Base-by-base conservation (phyloP, 1,139 yeast genomes). In the Suhomyces maxii region DNA sequence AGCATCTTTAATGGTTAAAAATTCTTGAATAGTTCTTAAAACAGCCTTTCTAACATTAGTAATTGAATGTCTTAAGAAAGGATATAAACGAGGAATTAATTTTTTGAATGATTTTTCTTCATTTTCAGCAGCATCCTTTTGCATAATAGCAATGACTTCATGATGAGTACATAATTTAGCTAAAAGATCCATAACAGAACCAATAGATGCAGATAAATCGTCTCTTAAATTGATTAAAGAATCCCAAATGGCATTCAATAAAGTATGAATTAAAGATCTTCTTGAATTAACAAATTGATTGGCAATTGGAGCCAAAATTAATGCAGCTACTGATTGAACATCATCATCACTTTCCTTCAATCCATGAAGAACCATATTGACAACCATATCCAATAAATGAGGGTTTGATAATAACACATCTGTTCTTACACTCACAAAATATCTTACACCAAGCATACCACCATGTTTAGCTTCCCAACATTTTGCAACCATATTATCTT, bases 381-480 rank as follows among this genome's bases (percentile, higher is more conserved):
- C 84, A 2, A 93, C 89, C 47, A 81, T 80, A 53, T 86, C 86
- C 35, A 89, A 68, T 40, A 91, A 70, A 36, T 78, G 78, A 1
- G 82, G 77, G 45, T 80, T 76, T 11, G 75, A 67, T 31, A 86
- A 71, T 31, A 95, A 69, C 26, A 90, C 79, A 53, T 89, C 95
- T 1, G 91, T 84, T 58, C 96, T 78, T 6, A 93, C 91, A 53
- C 96, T 86, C 5, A 91, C 99, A 57, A 93, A 84, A 66, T 95
- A 95, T 49, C 97, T 75, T 45, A 95, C 74, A 0, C 99, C 99
- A 26, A 95, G 77, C 85, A 95, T 84, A 40, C 99, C 99, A 53
- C 99, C 99, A 71, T 95, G 99, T 50, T 95, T 89, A 1, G 97
- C 98, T 64, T 95, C 98, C 99, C 99, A 95, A 46, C 86, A 79